Conservation (phyloP, 1,284 basidiomycete genomes). For the Wolfiporia cocos region DNA sequence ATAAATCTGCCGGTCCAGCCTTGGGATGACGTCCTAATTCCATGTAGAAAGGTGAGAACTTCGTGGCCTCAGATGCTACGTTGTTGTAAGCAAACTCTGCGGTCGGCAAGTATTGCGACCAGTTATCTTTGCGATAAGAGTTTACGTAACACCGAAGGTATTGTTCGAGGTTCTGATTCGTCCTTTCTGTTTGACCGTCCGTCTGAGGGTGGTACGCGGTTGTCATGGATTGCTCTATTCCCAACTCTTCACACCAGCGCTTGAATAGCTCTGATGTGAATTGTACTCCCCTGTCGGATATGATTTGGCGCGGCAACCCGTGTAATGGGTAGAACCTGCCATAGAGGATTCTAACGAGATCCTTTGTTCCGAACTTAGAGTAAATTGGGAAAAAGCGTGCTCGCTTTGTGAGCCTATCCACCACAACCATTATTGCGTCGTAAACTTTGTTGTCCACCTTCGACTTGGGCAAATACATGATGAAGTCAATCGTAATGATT, state of each 20-base stretch:
- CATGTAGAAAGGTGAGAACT: not conserved
- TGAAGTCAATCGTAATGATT: conserved; percentile 31
- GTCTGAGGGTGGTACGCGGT: conserved; percentile 33
- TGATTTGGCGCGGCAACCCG: conserved; percentile 27
- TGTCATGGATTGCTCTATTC: conserved; percentile 10
- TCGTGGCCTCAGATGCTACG: not conserved
- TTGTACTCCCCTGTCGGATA: conserved; percentile 28
- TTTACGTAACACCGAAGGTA: conserved; percentile 32
- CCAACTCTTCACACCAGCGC: conserved; percentile 25
- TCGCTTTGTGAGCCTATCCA: conserved; percentile 13
- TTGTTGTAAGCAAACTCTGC: not conserved
- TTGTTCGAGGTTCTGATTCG: conserved; percentile 28
- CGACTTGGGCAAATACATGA: conserved; percentile 29
- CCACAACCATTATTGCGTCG: conserved; percentile 32
- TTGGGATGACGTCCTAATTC: not conserved
- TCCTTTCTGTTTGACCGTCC: conserved; percentile 30
- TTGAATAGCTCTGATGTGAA: conserved; percentile 40
- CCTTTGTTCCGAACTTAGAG: conserved; percentile 20
- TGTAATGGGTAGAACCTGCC: conserved; percentile 28
- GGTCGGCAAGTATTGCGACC: not conserved
- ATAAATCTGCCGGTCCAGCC: not conserved
- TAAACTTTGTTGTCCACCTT: conserved; percentile 18
- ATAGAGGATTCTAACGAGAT: conserved; percentile 18
- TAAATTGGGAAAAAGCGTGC: conserved; percentile 26
- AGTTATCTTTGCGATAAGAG: conserved; percentile 16